Evolutionary conservation across 1,284 basidiomycete species (phyloP).

Genomic region (Laetiporus sulphureus): DNA sequence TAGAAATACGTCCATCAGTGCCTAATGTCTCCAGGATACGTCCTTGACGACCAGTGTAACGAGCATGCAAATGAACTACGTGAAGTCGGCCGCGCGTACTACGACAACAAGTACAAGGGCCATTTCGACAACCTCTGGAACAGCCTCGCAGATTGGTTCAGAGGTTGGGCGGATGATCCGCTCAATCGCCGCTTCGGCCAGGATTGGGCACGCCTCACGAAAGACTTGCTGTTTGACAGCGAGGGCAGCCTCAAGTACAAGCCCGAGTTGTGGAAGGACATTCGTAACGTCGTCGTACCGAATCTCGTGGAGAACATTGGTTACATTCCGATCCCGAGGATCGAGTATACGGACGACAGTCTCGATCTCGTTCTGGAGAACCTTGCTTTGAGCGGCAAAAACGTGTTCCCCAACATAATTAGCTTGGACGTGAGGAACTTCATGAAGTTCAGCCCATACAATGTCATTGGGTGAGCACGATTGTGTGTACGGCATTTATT

Average conservation of each 20-base stretch:
- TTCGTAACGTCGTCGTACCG: conserved; percentile 80
- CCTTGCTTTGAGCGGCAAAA: conserved; percentile 80
- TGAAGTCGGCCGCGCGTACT: conserved; percentile 71
- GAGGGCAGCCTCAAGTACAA: conserved; percentile 88
- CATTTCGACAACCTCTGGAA: conserved; percentile 83
- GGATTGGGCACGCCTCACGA: conserved; percentile 78
- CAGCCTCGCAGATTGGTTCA: conserved; percentile 69
- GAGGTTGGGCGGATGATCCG: conserved; percentile 79
- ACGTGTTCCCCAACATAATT: conserved; percentile 79
- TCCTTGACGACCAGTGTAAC: conserved; percentile 75
- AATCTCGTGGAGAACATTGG: conserved; percentile 73
- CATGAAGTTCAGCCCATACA: conserved; percentile 76
- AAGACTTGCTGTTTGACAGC: conserved; percentile 48
- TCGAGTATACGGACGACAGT: conserved; percentile 87
- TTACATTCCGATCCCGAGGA: conserved; percentile 86
- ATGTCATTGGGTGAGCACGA: conserved; percentile 28
- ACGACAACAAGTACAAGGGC: conserved; percentile 76
- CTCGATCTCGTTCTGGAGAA: conserved; percentile 92
- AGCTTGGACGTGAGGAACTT: conserved; percentile 80
- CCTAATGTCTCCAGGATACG: conserved; percentile 84
- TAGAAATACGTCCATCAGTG: conserved; percentile 29
- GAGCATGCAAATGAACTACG: conserved; percentile 53
- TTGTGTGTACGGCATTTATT: neutral
- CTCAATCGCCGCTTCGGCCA: conserved; percentile 76
- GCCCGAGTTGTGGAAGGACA: conserved; percentile 81